Conservation (phyloP, 257 asterid species). For the Solanum chaucha region DNA sequence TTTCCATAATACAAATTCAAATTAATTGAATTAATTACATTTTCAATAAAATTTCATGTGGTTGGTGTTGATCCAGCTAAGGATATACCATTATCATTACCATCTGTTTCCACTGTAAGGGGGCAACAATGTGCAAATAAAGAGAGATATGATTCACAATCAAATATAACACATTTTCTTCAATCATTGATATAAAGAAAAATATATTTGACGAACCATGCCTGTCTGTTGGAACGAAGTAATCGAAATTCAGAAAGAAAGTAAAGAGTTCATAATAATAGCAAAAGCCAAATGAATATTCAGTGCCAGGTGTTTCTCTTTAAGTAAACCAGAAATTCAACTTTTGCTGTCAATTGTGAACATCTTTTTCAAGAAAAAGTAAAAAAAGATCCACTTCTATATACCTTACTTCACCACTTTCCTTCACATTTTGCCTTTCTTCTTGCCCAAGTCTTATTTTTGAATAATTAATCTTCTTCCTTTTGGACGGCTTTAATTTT, state of each 20-base stretch:
- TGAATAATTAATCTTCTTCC: not conserved
- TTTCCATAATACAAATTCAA: not conserved
- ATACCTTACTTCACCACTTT: constrained; percentile 26
- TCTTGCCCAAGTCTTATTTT: not conserved
- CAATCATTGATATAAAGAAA: not conserved
- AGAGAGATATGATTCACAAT: not conserved
- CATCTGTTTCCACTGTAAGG: not conserved
- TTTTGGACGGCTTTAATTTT: constrained; percentile 51
- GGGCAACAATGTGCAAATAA: not conserved
- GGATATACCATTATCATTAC: not conserved
- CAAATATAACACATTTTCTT: not conserved
- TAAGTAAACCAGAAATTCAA: not conserved
- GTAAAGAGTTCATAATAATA: not conserved
- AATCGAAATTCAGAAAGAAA: not conserved
- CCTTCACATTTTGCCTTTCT: constrained; percentile 1
- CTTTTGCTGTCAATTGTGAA: constrained; percentile 7
- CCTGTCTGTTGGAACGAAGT: not conserved
- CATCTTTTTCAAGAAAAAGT: not conserved
- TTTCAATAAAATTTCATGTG: not conserved
- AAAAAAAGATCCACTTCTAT: not conserved
- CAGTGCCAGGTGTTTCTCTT: not conserved
- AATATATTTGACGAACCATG: not conserved
- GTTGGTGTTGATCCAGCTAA: not conserved
- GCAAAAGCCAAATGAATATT: not conserved
- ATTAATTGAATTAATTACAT: not conserved